phyloP scores from a whole-genome alignment of 805 yeast genomes.

The Saturnispora halmiae region DNA sequence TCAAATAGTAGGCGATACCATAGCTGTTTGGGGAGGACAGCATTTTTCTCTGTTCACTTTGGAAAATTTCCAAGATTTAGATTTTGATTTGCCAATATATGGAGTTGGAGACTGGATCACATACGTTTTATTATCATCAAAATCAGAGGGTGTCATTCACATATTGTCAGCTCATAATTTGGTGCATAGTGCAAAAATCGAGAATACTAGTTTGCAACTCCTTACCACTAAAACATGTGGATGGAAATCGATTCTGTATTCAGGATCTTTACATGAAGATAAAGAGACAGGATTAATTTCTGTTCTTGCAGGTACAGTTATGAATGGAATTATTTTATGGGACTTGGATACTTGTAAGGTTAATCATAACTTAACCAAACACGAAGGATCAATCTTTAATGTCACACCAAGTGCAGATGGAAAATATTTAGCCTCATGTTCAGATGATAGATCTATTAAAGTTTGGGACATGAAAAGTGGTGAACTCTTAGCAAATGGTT shows the following conservation, averaged over 20 bases:
- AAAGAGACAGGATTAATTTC: slow-evolving; percentile 31
- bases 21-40: slow-evolving; percentile 58
- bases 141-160: slow-evolving; percentile 31
- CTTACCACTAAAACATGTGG: slow-evolving; percentile 35
- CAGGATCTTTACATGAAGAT: slow-evolving; percentile 61
- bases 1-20: slow-evolving; percentile 21
- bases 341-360: slow-evolving; percentile 36
- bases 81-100: slow-evolving; percentile 31
- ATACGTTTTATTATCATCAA: slow-evolving; percentile 41
- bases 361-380: slow-evolving; percentile 54
- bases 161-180: slow-evolving; percentile 76
- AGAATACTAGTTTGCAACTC: slow-evolving; percentile 21
- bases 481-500: slow-evolving; percentile 59
- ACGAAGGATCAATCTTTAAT: slow-evolving; percentile 88
- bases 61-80: slow-evolving; percentile 21
- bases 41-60: slow-evolving; percentile 43
- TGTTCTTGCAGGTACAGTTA: slow-evolving; percentile 87
- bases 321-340: slow-evolving; percentile 84
- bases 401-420: slow-evolving; percentile 55
- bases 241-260: slow-evolving; percentile 78
- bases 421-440: slow-evolving; percentile 61
- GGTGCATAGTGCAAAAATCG: slow-evolving; percentile 33
- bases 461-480: slow-evolving; percentile 61
- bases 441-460: slow-evolving; percentile 87
- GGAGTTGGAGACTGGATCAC: slow-evolving; percentile 76